Percentiles rank a stretch among this genome's conserved stretches.
Conservation (phyloP, 1,139 yeast genomes). For the Yamadazyma spencermartinsiae region DNA sequence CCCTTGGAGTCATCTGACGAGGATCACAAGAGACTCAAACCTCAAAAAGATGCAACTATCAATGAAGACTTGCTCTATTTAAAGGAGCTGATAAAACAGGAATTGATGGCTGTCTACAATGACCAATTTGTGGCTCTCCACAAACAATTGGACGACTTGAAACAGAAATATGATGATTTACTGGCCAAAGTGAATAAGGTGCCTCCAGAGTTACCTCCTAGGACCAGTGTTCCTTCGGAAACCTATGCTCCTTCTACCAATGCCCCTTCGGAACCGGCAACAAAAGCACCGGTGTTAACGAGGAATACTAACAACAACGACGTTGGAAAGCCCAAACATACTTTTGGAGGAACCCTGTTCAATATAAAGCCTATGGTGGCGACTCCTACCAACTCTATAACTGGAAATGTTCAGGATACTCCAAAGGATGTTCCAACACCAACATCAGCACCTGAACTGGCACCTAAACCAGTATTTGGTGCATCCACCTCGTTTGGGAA, state of each 20-base stretch:
- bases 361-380: conserved; percentile 20
- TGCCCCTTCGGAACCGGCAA: neutral
- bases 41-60: neutral
- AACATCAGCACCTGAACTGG: conserved; percentile 1
- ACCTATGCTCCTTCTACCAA: neutral
- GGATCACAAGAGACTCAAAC: neutral
- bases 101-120: conserved; percentile 21
- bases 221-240: conserved; percentile 4
- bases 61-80: conserved; percentile 14
- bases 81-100: conserved; percentile 18
- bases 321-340: conserved; percentile 16
- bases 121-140: conserved; percentile 22
- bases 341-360: conserved; percentile 36
- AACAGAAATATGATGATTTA: conserved; percentile 11
- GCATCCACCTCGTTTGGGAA: conserved; percentile 61
- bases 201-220: conserved; percentile 19
- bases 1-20: neutral
- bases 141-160: conserved; percentile 21
- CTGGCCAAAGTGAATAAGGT: neutral
- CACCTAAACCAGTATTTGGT: conserved; percentile 38
- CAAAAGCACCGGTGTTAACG: conserved; percentile 6
- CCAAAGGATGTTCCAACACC: conserved; percentile 9
- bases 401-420: neutral
- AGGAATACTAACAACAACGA: conserved; percentile 5
- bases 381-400: conserved; percentile 20